Conservation (phyloP, 2,329 filamentous ascomycete genomes). For the Penicillium verrucosum region DNA sequence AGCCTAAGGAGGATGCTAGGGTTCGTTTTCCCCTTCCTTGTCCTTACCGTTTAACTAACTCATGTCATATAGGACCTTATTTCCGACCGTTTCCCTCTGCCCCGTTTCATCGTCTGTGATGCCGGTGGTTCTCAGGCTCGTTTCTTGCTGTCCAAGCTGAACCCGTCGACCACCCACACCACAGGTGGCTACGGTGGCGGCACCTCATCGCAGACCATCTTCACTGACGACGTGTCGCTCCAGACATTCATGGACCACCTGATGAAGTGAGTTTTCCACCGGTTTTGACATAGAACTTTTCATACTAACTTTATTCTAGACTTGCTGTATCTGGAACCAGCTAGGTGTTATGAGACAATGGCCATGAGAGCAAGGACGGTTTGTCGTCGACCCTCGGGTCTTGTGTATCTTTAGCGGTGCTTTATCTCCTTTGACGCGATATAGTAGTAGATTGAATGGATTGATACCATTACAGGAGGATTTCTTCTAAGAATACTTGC, state of each 20-base stretch:
- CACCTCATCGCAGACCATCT: conserved; percentile 91
- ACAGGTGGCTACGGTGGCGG: conserved; percentile 88
- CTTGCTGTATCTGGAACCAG: conserved; percentile 52
- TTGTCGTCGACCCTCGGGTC: conserved; percentile 31
- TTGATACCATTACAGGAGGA: conserved; percentile 20
- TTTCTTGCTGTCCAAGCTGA: conserved; percentile 94
- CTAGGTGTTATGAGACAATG: conserved; percentile 37
- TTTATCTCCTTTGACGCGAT: conserved; percentile 29
- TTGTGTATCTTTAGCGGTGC: conserved; percentile 44
- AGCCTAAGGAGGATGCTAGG: conserved; percentile 93
- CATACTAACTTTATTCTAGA: conserved; percentile 36
- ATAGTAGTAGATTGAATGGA: conserved; percentile 34
- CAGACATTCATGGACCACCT: conserved; percentile 99
- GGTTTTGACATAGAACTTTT: neutral
- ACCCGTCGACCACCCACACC: conserved; percentile 95
- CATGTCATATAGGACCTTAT: conserved; percentile 74
- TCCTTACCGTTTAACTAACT: conserved; percentile 5
- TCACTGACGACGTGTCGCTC: conserved; percentile 95
- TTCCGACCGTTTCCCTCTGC: conserved; percentile 94
- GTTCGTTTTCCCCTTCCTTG: conserved; percentile 50
- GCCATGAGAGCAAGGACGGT: conserved; percentile 34
- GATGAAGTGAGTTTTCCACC: conserved; percentile 74
- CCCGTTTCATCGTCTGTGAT: conserved; percentile 97
- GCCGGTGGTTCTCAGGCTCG: conserved; percentile 97
- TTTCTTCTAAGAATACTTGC: neutral